A percentile compares a stretch with the other conserved stretches of the same genome.
Evolutionary conservation across 1,139 yeast genomes (phyloP).

Genomic region (Candida sp.): DNA sequence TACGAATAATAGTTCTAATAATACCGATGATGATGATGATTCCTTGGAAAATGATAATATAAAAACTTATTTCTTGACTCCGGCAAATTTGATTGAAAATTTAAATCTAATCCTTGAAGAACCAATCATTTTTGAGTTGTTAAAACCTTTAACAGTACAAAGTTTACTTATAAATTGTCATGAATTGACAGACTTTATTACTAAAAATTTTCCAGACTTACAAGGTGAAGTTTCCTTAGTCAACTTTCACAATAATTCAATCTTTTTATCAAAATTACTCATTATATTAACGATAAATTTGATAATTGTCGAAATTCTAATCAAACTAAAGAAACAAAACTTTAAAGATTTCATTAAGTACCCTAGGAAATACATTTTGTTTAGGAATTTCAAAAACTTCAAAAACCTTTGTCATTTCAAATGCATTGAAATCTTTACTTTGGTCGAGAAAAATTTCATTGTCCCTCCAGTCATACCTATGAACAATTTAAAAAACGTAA

Average conservation of each 20-base stretch:
- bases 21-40: conserved; percentile 2
- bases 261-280: conserved; percentile 25
- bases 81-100: conserved; percentile 19
- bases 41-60: conserved; percentile 1
- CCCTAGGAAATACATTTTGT: conserved; percentile 14
- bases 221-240: conserved; percentile 19
- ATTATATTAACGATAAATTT: conserved; percentile 27
- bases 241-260: conserved; percentile 27
- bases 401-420: conserved; percentile 26
- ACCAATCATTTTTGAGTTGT: conserved; percentile 18
- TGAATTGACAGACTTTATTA: conserved; percentile 23
- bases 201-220: conserved; percentile 15
- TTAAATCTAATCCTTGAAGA: conserved; percentile 18
- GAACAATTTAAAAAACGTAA: conserved; percentile 8
- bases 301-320: conserved; percentile 28
- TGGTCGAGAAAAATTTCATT: conserved; percentile 26
- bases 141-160: conserved; percentile 28
- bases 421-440: conserved; percentile 24
- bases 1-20: conserved; percentile 2
- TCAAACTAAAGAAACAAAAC: conserved; percentile 25
- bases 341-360: conserved; percentile 17
- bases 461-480: conserved; percentile 19
- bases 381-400: conserved; percentile 20
- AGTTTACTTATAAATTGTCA: conserved; percentile 21
- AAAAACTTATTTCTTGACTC: conserved; percentile 11